These are phyloP conservation scores for Chrysopogon serrulatus DNA, from an alignment of 176 grass and related monocot genomes.

Conservation along the genomic window DNA sequence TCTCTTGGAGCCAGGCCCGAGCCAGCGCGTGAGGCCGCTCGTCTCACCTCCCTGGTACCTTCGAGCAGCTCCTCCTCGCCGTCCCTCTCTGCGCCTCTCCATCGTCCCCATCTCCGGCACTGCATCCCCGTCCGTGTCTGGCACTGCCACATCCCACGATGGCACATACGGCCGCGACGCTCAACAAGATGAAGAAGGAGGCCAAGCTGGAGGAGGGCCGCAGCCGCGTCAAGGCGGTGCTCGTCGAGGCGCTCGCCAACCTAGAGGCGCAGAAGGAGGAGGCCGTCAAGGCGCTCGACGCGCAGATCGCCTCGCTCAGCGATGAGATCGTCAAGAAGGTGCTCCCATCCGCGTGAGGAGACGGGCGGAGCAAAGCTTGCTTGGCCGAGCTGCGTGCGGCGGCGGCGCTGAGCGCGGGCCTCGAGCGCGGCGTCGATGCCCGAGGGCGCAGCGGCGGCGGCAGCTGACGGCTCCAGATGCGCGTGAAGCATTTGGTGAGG, in stretches of 20 bases:
- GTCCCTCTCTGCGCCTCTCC: too few species aligned
- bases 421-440: slow-evolving; percentile 68
- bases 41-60: too few species aligned
- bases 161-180: slow-evolving; percentile 75
- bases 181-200: slow-evolving; percentile 99
- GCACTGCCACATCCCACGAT: too few species aligned
- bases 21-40: too few species aligned
- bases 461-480: slow-evolving; percentile 15
- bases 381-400: slow-evolving; percentile 46
- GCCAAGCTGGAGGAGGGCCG: slow-evolving; percentile 72
- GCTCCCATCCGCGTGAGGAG: slow-evolving; percentile 36
- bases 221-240: slow-evolving; percentile 64
- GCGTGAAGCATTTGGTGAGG: slow-evolving; percentile 59
- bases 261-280: slow-evolving; percentile 90
- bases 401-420: slow-evolving; percentile 49
- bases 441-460: background rate
- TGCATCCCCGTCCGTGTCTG: too few species aligned
- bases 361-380: too few species aligned
- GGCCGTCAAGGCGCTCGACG: slow-evolving; percentile 55
- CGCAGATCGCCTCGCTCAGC: too few species aligned
- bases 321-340: too few species aligned
- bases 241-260: slow-evolving; percentile 57
- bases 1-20: too few species aligned
- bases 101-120: too few species aligned
- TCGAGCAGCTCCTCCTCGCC: too few species aligned